These are phyloP conservation scores for Leccinum fallax DNA, from an alignment of 1,284 basidiomycete species.

Conservation along the genomic window DNA sequence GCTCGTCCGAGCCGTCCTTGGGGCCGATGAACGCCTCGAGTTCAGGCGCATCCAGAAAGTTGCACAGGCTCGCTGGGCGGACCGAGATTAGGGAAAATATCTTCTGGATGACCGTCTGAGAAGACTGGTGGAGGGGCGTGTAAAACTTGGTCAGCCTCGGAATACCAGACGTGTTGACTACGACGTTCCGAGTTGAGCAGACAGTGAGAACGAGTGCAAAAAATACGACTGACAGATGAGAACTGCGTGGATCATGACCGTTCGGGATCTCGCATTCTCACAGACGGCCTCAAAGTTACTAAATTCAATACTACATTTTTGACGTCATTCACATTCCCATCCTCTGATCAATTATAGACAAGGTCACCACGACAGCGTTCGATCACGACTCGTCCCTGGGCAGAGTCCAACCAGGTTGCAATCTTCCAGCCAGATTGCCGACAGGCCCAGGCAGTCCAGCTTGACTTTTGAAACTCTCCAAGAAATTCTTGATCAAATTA, in stretches of 20 bases:
- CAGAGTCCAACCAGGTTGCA: slow-evolving; percentile 73
- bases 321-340: neutral
- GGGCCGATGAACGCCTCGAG: slow-evolving; percentile 74
- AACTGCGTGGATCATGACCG: slow-evolving; percentile 84
- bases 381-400: slow-evolving; percentile 59
- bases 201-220: slow-evolving; percentile 46
- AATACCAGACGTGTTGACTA: slow-evolving; percentile 88
- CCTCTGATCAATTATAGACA: neutral
- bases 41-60: slow-evolving; percentile 92
- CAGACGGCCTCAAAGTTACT: neutral
- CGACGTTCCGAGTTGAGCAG: slow-evolving; percentile 19
- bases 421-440: slow-evolving; percentile 79
- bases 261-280: slow-evolving; percentile 3
- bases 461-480: slow-evolving; percentile 93
- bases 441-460: slow-evolving; percentile 87
- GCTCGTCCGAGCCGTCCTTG: slow-evolving; percentile 55
- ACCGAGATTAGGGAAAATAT: slow-evolving; percentile 85
- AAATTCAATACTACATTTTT: neutral
- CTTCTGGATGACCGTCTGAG: slow-evolving; percentile 75
- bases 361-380: neutral
- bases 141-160: slow-evolving; percentile 97
- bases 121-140: slow-evolving; percentile 77
- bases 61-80: slow-evolving; percentile 80
- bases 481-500: slow-evolving; percentile 90
- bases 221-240: slow-evolving; percentile 59